phyloP scores from a whole-genome alignment of 768 basidiomycete species.

The Filobasidium wieringae region DNA sequence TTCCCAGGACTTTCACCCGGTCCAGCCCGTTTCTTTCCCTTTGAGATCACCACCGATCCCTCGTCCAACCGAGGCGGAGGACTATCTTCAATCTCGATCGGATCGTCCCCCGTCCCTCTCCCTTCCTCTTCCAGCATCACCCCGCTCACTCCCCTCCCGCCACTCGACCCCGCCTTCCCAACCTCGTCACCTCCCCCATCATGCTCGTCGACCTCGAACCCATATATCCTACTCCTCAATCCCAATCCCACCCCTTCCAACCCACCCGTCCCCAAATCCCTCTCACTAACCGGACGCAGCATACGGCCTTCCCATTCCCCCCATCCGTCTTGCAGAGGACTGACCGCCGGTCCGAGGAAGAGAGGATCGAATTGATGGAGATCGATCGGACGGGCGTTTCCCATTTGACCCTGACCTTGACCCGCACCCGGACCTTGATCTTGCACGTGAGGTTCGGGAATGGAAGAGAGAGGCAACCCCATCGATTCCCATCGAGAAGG shows the following conservation, averaged over 20 bases:
- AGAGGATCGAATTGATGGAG: not conserved
- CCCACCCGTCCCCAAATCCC: not conserved
- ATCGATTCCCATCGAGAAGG: too few species aligned
- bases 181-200: not conserved
- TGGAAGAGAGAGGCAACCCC: too few species aligned
- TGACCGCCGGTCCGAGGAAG: too few species aligned
- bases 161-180: not conserved
- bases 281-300: not conserved
- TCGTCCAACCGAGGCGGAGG: not conserved
- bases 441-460: too few species aligned
- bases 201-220: not conserved
- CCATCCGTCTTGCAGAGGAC: too few species aligned
- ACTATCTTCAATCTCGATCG: not conserved
- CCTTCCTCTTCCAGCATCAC: not conserved
- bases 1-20: too few species aligned
- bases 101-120: not conserved
- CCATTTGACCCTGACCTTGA: too few species aligned
- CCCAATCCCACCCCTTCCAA: not conserved
- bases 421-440: too few species aligned
- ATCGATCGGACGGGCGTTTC: not conserved
- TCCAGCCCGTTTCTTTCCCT: too few species aligned
- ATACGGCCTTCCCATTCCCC: too few species aligned
- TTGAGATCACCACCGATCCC: too few species aligned
- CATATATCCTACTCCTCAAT: not conserved
- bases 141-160: not conserved